Base-by-base conservation (phyloP, 345 rosid species). In the Excoecaria agallocha region DNA sequence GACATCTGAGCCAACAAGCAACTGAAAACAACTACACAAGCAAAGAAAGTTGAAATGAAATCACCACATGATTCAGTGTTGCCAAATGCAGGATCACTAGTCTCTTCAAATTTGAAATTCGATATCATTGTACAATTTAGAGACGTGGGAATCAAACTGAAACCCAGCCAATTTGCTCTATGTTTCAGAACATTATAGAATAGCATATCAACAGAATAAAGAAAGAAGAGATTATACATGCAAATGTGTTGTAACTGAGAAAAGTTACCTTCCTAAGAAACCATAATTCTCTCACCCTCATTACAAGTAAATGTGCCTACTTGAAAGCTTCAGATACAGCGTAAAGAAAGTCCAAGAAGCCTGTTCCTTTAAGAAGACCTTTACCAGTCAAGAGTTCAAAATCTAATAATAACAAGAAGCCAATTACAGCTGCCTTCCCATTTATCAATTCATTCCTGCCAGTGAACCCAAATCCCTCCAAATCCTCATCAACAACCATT, bases 361-460 rank as follows among this genome's bases (percentile, higher is more conserved):
- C 95, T 2, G 93, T 91, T 63, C 97, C 97, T 71, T 94, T 94
- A 69, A 94, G 92, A 66, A 94, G 78, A 72, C 98, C 98, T 82
- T 89, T 88, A 66, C 98, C 98, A 0, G 98, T 94, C 87, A 94
- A 77, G 79, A 94, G 89, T 78, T 94, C 98, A 59, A 94, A 91
- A 86, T 92, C 98, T 81, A 94, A 70, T 77, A 94, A 83, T 72
- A 89, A 71, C 74, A 94, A 86, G 86, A 94, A 94, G 24, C 98
- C 98, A 55, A 92, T 89, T 50, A 84, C 84, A 4, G 98, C 97
- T 3, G 98, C 98, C 74, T 91, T 91, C 65, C 98, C 98, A 25
- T 94, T 94, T 65, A 94, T 91, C 81, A 91, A 57, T 79, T 94
- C 98, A 61, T 87, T 92, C 82, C 80, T 94, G n/a, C 49, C 66